Conservation (phyloP, 805 yeast genomes). For the Grigorovia transvaalensis region DNA sequence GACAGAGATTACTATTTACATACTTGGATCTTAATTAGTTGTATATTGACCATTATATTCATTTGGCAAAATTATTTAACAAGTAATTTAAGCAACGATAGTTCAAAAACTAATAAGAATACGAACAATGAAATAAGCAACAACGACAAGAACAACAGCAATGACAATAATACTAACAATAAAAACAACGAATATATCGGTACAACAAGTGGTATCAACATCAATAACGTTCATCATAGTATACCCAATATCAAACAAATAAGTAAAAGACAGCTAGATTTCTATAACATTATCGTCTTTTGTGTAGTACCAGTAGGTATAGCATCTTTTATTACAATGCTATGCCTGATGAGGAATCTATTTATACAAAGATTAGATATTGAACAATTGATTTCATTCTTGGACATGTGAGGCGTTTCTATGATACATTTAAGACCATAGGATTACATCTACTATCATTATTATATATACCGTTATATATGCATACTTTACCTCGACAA, state of each 20-base stretch:
- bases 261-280: constrained; percentile 57
- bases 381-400: constrained; percentile 26
- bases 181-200: not conserved
- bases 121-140: not conserved
- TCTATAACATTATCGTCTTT: constrained; percentile 82
- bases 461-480: too few species aligned
- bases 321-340: constrained; percentile 88
- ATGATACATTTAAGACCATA: too few species aligned
- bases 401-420: constrained; percentile 2
- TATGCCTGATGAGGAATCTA: constrained; percentile 65
- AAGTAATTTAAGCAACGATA: constrained; percentile 44
- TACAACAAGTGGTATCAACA: not conserved
- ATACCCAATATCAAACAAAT: not conserved
- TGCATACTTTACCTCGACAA: too few species aligned
- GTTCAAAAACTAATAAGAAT: not conserved
- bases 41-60: constrained; percentile 68
- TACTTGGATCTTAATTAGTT: constrained; percentile 86
- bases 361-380: constrained; percentile 63
- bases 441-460: too few species aligned
- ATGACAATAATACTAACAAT: not conserved
- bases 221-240: not conserved
- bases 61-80: constrained; percentile 84
- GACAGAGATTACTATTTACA: constrained; percentile 67
- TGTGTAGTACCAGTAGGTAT: constrained; percentile 98
- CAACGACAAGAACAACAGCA: not conserved